Conservation (phyloP, 495 filamentous ascomycete genomes). For the Penicillium nucicola region DNA sequence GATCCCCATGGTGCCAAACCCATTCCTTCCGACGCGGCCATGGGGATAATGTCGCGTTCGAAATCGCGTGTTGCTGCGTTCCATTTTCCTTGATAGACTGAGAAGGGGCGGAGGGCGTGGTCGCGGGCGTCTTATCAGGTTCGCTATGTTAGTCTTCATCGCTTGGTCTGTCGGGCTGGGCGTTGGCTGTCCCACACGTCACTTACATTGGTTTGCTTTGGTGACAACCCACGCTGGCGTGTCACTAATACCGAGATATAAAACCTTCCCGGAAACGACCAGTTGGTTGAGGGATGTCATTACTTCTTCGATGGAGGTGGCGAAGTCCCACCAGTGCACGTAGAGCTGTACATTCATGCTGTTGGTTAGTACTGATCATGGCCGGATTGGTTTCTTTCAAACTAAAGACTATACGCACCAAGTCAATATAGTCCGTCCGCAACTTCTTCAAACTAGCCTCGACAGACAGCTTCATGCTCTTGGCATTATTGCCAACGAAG, state of each 20-base stretch:
- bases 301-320: conserved; percentile 60
- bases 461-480: conserved; percentile 54
- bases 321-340: conserved; percentile 67
- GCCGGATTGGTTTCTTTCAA: no score
- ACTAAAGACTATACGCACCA: conserved; percentile 13
- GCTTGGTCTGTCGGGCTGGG: neutral
- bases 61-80: conserved; percentile 59
- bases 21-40: conserved; percentile 68
- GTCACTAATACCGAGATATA: conserved; percentile 69
- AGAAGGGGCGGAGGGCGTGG: conserved; percentile 62
- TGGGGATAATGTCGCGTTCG: conserved; percentile 68
- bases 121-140: conserved; percentile 51
- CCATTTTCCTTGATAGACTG: conserved; percentile 67
- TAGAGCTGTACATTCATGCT: conserved; percentile 23
- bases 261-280: conserved; percentile 59
- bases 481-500: conserved; percentile 54
- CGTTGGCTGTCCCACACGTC: neutral
- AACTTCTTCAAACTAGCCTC: conserved; percentile 56
- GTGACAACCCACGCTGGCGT: conserved; percentile 68
- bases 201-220: conserved; percentile 60
- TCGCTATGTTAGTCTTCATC: neutral
- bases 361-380: no score
- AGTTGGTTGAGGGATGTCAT: conserved; percentile 66
- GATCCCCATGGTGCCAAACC: conserved; percentile 61
- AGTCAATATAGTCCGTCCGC: conserved; percentile 63